Percentiles rank a stretch among this genome's conserved stretches.
Conservation (phyloP, 2,329 filamentous ascomycete genomes). For the Calonectria hongkongensis region DNA sequence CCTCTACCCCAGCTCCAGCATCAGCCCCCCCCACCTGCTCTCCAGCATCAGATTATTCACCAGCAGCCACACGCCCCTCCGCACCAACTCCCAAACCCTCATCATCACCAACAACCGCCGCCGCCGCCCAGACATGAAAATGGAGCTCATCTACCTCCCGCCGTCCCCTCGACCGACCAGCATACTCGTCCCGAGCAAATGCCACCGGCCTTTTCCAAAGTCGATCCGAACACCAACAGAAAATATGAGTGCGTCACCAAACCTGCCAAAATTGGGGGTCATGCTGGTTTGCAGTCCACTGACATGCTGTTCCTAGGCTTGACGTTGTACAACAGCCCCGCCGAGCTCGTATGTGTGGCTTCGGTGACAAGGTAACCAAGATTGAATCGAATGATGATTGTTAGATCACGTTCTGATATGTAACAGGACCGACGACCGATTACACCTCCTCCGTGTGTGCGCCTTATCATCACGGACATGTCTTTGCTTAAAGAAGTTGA, state of each 20-base stretch:
- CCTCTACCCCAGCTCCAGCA: conserved; percentile 40
- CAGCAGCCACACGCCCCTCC: conserved; percentile 52
- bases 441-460: conserved; percentile 94
- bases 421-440: conserved; percentile 92
- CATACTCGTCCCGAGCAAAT: conserved; percentile 44
- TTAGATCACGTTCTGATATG: conserved; percentile 33
- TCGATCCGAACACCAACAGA: conserved; percentile 59
- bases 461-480: conserved; percentile 85
- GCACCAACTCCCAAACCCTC: conserved; percentile 50
- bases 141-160: conserved; percentile 36
- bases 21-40: conserved; percentile 44
- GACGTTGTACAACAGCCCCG: conserved; percentile 92
- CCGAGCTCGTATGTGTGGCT: conserved; percentile 97
- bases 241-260: conserved; percentile 59
- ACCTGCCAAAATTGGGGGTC: not conserved
- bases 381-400: not conserved
- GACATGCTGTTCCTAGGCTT: conserved; percentile 69
- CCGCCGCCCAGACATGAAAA: conserved; percentile 51
- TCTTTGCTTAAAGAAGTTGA: conserved; percentile 87
- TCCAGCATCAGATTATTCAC: conserved; percentile 49
- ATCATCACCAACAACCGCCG: conserved; percentile 53
- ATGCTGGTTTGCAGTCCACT: conserved; percentile 34
- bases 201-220: conserved; percentile 57
- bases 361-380: conserved; percentile 90
- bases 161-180: conserved; percentile 45